These are phyloP conservation scores for Pestalotiopsis sp. DNA, from an alignment of 2,329 filamentous ascomycete genomes.

Conservation along the genomic window DNA sequence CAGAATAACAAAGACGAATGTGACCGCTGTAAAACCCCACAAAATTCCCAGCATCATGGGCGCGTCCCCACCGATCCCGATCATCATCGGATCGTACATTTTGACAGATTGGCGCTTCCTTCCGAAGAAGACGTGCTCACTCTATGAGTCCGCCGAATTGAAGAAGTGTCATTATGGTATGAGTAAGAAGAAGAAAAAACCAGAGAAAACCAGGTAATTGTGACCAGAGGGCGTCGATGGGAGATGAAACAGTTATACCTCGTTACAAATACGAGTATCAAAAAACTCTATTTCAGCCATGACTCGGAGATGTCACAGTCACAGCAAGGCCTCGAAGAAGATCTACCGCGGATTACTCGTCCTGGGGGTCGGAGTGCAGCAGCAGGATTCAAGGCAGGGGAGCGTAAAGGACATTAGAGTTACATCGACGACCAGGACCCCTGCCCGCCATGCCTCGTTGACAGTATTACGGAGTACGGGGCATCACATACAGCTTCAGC, in stretches of 20 bases:
- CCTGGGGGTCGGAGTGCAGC: background rate
- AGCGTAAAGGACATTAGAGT: background rate
- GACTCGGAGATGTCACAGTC: background rate
- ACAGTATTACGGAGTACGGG: background rate
- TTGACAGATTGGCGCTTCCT: background rate
- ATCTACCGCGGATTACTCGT: background rate
- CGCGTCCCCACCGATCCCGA: constrained; percentile 8
- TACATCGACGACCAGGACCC: background rate
- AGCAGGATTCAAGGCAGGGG: background rate
- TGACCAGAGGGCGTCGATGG: background rate
- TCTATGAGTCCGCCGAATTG: background rate
- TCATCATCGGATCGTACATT: constrained; percentile 1
- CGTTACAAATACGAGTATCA: background rate
- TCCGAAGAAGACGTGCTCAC: background rate
- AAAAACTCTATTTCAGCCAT: background rate
- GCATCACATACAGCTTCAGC: background rate
- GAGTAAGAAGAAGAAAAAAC: background rate
- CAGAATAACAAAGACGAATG: background rate
- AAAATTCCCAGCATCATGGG: constrained; percentile 5
- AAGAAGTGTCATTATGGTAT: background rate
- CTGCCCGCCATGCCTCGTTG: background rate
- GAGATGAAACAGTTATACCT: background rate
- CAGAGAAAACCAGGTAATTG: background rate
- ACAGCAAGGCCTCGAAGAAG: background rate
- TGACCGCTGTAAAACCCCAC: constrained; percentile 3